Evolutionary conservation across 768 basidiomycete species (phyloP).

Genomic region (Suillus plorans): DNA sequence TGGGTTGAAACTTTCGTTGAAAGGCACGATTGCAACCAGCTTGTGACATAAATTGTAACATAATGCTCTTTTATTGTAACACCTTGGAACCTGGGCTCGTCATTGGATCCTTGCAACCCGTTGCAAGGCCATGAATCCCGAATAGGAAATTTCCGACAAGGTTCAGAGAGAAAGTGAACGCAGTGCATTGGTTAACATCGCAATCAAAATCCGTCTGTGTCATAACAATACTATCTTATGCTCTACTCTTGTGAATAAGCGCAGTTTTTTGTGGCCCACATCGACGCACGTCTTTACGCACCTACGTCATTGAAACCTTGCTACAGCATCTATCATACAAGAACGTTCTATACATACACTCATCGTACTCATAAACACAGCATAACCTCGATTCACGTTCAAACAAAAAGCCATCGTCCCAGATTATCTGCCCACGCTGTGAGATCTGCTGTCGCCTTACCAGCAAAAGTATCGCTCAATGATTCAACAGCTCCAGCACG

Average conservation of each 20-base stretch:
- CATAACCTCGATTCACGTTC: conserved; percentile 2
- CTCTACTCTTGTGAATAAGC: neutral
- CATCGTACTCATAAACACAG: neutral
- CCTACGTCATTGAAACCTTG: neutral
- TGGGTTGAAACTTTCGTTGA: neutral
- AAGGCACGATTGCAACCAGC: neutral
- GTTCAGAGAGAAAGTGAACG: no score
- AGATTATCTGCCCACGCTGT: conserved; percentile 34
- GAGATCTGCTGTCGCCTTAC: conserved; percentile 28
- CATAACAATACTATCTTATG: neutral
- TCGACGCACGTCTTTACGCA: neutral
- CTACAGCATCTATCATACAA: neutral
- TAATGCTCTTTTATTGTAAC: neutral
- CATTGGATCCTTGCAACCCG: neutral
- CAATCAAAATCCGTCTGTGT: neutral
- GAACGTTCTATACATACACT: neutral
- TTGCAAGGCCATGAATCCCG: neutral
- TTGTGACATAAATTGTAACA: neutral
- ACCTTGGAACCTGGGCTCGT: neutral
- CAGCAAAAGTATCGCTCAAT: conserved; percentile 25
- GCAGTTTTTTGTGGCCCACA: no score
- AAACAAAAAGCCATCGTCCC: conserved; percentile 43
- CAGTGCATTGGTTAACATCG: no score
- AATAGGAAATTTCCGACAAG: neutral
- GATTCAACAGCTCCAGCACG: neutral